These are phyloP conservation scores for Phoenix dactylifera DNA, from an alignment of 176 grass and related monocot species.

Conservation along the genomic window DNA sequence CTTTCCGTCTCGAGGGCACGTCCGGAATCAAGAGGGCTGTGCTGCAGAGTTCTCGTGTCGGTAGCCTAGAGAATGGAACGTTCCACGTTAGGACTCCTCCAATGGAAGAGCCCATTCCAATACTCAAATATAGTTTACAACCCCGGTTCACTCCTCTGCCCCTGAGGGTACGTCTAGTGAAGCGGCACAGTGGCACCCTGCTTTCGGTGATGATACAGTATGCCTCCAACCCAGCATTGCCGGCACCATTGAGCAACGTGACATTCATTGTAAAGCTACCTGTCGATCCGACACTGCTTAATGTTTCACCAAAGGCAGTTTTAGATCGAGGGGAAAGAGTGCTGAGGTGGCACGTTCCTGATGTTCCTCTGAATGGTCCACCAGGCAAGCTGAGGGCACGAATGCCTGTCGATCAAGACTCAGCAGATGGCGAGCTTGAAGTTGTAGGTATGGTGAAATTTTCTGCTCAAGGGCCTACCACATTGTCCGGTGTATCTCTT, in stretches of 20 bases:
- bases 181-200: constrained; percentile 76
- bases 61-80: constrained; percentile 60
- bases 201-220: constrained; percentile 95
- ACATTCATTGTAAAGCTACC: constrained; percentile 85
- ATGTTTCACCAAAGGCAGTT: constrained; percentile 86
- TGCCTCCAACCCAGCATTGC: constrained; percentile 64
- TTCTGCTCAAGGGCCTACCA: constrained; percentile 60
- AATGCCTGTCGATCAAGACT: constrained; percentile 93
- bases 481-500: constrained; percentile 77
- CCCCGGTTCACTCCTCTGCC: constrained; percentile 68
- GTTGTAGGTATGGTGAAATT: constrained; percentile 84
- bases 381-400: constrained; percentile 53
- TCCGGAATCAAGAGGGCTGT: constrained; percentile 79
- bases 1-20: constrained; percentile 78
- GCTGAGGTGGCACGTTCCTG: constrained; percentile 84
- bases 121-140: constrained; percentile 76
- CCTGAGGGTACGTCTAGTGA: constrained; percentile 75
- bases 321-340: constrained; percentile 65
- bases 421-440: constrained; percentile 77
- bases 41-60: constrained; percentile 57
- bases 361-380: constrained; percentile 68
- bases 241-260: constrained; percentile 62
- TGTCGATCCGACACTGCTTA: constrained; percentile 70
- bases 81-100: constrained; percentile 74
- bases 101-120: constrained; percentile 74